These are phyloP conservation scores for Neocatenulostroma microsporum DNA, from an alignment of 2,329 filamentous ascomycete genomes.

Conservation along the genomic window DNA sequence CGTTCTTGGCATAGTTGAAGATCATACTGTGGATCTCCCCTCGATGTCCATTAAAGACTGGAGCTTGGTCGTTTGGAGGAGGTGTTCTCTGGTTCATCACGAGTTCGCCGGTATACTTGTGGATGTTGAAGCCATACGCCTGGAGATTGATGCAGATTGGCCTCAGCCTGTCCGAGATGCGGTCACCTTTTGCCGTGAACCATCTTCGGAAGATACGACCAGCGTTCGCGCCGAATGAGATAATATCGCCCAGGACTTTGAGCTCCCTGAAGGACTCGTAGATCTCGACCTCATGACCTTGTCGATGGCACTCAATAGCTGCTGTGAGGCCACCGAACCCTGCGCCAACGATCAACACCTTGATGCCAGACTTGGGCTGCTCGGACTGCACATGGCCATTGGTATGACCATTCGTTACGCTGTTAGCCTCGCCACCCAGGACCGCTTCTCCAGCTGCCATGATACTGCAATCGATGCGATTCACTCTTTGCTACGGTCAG, in stretches of 20 bases:
- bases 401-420: constrained; percentile 4
- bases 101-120: constrained; percentile 26
- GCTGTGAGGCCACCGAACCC: constrained; percentile 56
- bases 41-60: constrained; percentile 26
- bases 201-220: constrained; percentile 55
- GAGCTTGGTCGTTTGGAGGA: constrained; percentile 8
- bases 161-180: constrained; percentile 22
- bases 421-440: constrained; percentile 5
- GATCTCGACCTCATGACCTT: constrained; percentile 52
- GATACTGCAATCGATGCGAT: no score
- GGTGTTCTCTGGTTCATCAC: constrained; percentile 47
- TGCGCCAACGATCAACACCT: constrained; percentile 46
- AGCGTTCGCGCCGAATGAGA: constrained; percentile 53
- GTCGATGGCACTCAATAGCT: constrained; percentile 54
- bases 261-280: constrained; percentile 52
- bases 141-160: constrained; percentile 23
- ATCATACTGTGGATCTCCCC: constrained; percentile 27
- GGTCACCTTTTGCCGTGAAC: constrained; percentile 20
- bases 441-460: constrained; percentile 13
- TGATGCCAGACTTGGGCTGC: constrained; percentile 39
- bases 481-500: no score
- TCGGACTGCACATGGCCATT: background rate
- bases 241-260: constrained; percentile 53
- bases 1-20: constrained; percentile 27
- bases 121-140: constrained; percentile 15